Percentiles rank a stretch among this genome's conserved stretches.
Conservation (phyloP, 805 yeast species). For the Zygotorulaspora chibaensis region DNA sequence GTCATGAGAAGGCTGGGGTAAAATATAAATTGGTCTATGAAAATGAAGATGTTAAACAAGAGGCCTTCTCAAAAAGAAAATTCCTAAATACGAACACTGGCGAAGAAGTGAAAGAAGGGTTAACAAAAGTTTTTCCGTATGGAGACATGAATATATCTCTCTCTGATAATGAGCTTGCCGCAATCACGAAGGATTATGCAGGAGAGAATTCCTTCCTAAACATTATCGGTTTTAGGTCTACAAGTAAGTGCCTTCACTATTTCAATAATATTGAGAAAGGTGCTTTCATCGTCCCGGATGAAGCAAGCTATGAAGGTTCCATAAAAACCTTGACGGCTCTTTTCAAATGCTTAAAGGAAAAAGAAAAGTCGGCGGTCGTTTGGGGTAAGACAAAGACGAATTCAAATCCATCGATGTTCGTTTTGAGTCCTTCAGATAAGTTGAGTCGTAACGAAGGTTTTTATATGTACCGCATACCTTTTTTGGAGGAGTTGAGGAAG, state of each 20-base stretch:
- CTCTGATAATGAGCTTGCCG: conserved; percentile 36
- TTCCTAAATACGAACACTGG: conserved; percentile 42
- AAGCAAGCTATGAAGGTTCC: conserved; percentile 57
- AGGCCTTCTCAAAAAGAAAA: conserved; percentile 47
- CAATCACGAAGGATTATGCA: conserved; percentile 35
- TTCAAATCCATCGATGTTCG: conserved; percentile 53
- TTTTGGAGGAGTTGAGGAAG: conserved; percentile 66
- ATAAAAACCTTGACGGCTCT: conserved; percentile 61
- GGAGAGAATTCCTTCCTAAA: conserved; percentile 48
- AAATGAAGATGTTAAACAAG: conserved; percentile 46
- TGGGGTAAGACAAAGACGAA: conserved; percentile 62
- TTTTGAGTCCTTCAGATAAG: conserved; percentile 51
- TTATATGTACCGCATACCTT: conserved; percentile 64
- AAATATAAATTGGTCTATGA: conserved; percentile 49
- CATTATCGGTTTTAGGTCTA: conserved; percentile 61
- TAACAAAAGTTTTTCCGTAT: conserved; percentile 39
- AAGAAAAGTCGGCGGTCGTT: conserved; percentile 56
- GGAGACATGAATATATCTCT: conserved; percentile 46
- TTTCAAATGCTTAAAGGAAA: conserved; percentile 52
- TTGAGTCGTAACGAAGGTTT: conserved; percentile 57
- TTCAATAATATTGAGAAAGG: conserved; percentile 53
- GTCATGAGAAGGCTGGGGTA: conserved; percentile 49
- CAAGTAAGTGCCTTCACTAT: conserved; percentile 41
- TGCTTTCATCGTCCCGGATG: conserved; percentile 64
- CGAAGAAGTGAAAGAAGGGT: conserved; percentile 37